Evolutionary conservation across 768 basidiomycete genomes (phyloP).

Genomic region (Galerina sulciceps): DNA sequence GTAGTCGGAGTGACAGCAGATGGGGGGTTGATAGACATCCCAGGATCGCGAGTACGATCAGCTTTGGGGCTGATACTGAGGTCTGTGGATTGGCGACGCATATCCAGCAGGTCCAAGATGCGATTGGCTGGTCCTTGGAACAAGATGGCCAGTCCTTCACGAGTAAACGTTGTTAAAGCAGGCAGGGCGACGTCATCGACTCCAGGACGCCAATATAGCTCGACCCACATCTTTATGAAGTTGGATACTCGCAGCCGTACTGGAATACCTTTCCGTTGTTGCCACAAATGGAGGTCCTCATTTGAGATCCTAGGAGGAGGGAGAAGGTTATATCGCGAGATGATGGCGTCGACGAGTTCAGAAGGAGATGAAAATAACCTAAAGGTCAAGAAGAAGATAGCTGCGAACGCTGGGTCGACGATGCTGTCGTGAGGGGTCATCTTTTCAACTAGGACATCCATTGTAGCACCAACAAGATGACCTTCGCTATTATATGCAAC

Average conservation of each 20-base stretch:
- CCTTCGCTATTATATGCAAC: conserved; percentile 92
- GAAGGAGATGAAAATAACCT: conserved; percentile 83
- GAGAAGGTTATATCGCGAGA: conserved; percentile 81
- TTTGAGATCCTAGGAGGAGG: conserved; percentile 61
- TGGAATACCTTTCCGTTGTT: conserved; percentile 85
- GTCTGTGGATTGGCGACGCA: conserved; percentile 54
- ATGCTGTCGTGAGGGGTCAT: conserved; percentile 95
- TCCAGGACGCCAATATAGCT: conserved; percentile 83
- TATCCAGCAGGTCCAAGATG: conserved; percentile 67
- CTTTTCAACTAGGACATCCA: conserved; percentile 91
- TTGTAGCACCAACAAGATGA: conserved; percentile 86
- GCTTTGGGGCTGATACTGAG: conserved; percentile 57
- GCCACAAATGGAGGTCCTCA: conserved; percentile 75
- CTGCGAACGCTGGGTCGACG: conserved; percentile 84
- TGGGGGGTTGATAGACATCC: conserved; percentile 73
- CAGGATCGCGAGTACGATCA: conserved; percentile 74
- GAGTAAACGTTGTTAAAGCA: conserved; percentile 61
- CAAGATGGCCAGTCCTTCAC: conserved; percentile 60
- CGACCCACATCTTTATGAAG: conserved; percentile 93
- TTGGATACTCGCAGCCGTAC: conserved; percentile 91
- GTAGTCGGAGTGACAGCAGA: conserved; percentile 37
- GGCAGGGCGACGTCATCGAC: conserved; percentile 71
- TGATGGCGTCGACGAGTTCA: conserved; percentile 77
- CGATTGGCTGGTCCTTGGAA: conserved; percentile 75
- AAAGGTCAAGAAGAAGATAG: conserved; percentile 96